Percentiles rank a stretch among this genome's conserved stretches.
Conservation (phyloP, 2,329 filamentous ascomycete species). For the Ilyonectria mors-panacis region DNA sequence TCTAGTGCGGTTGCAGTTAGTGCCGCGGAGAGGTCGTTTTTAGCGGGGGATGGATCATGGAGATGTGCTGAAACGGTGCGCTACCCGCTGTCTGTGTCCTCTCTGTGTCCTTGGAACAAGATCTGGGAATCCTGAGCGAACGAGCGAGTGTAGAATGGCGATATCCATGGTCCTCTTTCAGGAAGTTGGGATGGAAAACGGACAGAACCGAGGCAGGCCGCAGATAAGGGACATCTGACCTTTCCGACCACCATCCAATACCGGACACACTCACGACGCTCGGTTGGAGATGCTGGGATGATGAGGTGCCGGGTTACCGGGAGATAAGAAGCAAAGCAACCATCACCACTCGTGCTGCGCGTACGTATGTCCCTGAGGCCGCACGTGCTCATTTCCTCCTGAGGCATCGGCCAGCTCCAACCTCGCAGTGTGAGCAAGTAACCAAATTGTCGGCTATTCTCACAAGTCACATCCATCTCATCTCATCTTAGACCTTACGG, state of each 20-base stretch:
- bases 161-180: background rate
- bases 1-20: conserved; percentile 14
- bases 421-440: too few species aligned
- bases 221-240: background rate
- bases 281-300: background rate
- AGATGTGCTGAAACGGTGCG: conserved; percentile 15
- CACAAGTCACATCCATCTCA: background rate
- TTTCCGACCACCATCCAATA: background rate
- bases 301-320: background rate
- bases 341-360: background rate
- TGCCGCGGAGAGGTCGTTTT: background rate
- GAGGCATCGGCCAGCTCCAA: background rate
- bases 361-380: too few species aligned
- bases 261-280: background rate
- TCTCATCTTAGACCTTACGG: background rate
- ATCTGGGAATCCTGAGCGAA: too few species aligned
- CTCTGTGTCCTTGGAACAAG: too few species aligned
- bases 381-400: conserved; percentile 4
- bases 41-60: background rate
- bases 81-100: conserved; percentile 21
- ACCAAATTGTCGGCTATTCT: background rate
- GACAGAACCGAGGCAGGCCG: background rate
- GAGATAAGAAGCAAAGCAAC: conserved; percentile 2
- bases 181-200: background rate
- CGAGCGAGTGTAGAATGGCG: background rate